phyloP scores from a whole-genome alignment of 257 asterid genomes.

The Fraxinus quadrangulata region DNA sequence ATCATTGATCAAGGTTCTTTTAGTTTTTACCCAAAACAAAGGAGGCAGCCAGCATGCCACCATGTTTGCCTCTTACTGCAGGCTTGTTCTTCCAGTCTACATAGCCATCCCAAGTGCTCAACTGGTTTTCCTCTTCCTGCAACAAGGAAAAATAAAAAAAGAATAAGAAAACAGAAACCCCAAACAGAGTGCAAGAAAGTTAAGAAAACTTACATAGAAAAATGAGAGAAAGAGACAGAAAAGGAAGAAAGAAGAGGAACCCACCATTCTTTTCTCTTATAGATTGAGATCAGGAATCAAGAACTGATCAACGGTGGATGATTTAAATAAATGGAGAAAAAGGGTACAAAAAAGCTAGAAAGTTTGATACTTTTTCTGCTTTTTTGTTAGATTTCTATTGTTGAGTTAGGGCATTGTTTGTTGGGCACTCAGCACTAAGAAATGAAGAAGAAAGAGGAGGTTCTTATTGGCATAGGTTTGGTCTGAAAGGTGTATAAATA shows the following conservation, averaged over 20 bases:
- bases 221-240: background rate
- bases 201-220: background rate
- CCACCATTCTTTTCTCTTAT: slow-evolving; percentile 26
- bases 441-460: background rate
- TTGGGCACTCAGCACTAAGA: slow-evolving; percentile 9
- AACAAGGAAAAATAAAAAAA: background rate
- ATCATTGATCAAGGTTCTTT: background rate
- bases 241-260: background rate
- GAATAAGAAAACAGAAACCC: background rate
- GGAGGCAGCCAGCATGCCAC: slow-evolving; percentile 87
- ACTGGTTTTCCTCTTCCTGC: slow-evolving; percentile 43
- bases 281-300: slow-evolving; percentile 3
- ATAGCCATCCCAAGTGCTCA: slow-evolving; percentile 71
- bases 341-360: background rate
- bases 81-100: slow-evolving; percentile 77
- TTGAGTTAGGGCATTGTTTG: background rate
- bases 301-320: slow-evolving; percentile 21
- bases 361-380: background rate
- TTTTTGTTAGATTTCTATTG: background rate
- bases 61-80: slow-evolving; percentile 65
- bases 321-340: background rate
- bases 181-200: background rate
- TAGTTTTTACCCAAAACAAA: slow-evolving; percentile 70
- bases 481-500: background rate
- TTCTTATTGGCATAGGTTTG: slow-evolving; percentile 3